Conservation (phyloP, 129 eudicot species). For the Ambrosia artemisiifolia region DNA sequence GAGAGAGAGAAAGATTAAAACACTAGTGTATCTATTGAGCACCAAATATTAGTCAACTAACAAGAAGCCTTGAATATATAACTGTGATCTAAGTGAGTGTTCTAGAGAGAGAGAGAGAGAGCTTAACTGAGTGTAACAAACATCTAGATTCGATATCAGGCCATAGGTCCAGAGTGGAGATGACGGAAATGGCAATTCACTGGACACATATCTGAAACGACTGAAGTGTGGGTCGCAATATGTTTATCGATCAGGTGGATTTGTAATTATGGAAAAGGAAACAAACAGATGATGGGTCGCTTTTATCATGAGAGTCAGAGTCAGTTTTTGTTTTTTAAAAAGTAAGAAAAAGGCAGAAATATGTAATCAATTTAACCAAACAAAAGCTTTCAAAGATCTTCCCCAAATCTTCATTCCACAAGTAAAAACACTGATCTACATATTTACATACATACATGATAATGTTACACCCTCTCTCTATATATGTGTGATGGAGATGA, state of each 20-base stretch:
- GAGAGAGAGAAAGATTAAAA: too few relatives aligned
- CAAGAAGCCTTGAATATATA: too few relatives aligned
- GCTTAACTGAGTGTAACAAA: background rate
- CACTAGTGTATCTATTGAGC: too few relatives aligned
- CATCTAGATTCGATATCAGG: too few relatives aligned
- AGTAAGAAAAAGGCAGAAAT: background rate
- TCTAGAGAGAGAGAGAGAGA: background rate
- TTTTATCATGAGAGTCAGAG: constrained; percentile 78
- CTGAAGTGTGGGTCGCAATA: constrained; percentile 25
- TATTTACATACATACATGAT: background rate
- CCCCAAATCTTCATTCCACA: constrained; percentile 21
- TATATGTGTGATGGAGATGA: background rate
- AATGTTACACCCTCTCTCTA: background rate
- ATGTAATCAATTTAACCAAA: constrained; percentile 7
- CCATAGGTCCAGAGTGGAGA: background rate
- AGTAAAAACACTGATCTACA: background rate
- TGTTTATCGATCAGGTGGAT: constrained; percentile 26
- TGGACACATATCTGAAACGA: constrained; percentile 12
- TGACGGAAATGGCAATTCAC: constrained; percentile 20
- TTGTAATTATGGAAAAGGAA: constrained; percentile 31
- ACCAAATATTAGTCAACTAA: too few relatives aligned
- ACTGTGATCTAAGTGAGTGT: too few relatives aligned
- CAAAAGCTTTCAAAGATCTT: constrained; percentile 25
- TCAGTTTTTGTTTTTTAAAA: background rate
- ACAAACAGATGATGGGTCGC: constrained; percentile 59